Conservation (phyloP, 2,329 filamentous ascomycete species). For the Malbranchea zuffiana region DNA sequence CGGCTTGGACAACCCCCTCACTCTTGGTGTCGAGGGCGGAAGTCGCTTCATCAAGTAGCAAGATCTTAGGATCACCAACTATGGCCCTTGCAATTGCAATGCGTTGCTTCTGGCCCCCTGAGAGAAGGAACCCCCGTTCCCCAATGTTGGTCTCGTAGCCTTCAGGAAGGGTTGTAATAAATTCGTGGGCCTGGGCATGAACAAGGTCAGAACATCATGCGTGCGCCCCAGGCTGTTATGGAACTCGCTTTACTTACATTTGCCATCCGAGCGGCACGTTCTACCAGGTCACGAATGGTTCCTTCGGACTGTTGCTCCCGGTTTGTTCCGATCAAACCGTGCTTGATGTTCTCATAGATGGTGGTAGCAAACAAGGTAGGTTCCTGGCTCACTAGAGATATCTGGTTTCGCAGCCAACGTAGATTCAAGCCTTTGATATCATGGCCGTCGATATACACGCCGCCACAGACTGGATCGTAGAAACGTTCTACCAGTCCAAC, state of each 20-base stretch:
- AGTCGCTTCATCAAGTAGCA: constrained; percentile 77
- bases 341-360: constrained; percentile 15
- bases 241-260: too few relatives aligned
- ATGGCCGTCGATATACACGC: constrained; percentile 25
- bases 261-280: constrained; percentile 12
- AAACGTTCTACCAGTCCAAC: constrained; percentile 44
- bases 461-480: constrained; percentile 44
- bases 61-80: constrained; percentile 66
- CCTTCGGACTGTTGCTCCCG: constrained; percentile 9
- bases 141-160: constrained; percentile 79
- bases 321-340: constrained; percentile 14
- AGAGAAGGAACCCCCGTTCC: constrained; percentile 73
- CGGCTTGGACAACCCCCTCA: constrained; percentile 72
- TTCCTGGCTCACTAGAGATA: constrained; percentile 19
- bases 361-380: constrained; percentile 15
- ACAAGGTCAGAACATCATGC: too few relatives aligned
- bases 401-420: constrained; percentile 17
- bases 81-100: constrained; percentile 70
- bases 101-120: too few relatives aligned
- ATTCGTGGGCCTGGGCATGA: constrained; percentile 59
- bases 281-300: constrained; percentile 14
- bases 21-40: constrained; percentile 72
- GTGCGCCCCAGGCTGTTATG: too few relatives aligned
- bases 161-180: constrained; percentile 61
- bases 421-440: constrained; percentile 25